Evolutionary conservation across 2,329 filamentous ascomycete species (phyloP).

Genomic region (Calonectria hongkongensis): DNA sequence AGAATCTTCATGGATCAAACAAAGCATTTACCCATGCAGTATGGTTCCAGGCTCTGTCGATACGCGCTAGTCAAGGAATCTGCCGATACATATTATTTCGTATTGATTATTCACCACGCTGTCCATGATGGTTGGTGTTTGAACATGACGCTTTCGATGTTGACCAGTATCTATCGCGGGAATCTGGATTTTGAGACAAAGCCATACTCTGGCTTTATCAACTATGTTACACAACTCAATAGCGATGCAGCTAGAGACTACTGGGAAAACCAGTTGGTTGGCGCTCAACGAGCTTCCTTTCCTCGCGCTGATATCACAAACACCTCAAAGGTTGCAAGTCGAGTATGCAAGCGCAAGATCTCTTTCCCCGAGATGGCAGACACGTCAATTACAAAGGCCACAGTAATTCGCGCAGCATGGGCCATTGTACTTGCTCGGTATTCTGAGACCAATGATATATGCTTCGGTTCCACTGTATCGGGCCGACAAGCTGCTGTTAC

Average conservation of each 20-base stretch:
- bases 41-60: slow-evolving; percentile 8
- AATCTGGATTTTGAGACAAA: background rate
- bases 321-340: background rate
- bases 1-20: background rate
- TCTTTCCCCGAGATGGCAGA: background rate
- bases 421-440: slow-evolving; percentile 27
- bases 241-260: background rate
- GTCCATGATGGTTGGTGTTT: slow-evolving; percentile 49
- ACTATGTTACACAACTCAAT: background rate
- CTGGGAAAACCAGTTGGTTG: slow-evolving; percentile 5
- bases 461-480: slow-evolving; percentile 7
- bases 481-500: slow-evolving; percentile 42
- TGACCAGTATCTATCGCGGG: background rate
- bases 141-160: background rate
- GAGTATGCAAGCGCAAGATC: background rate
- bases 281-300: slow-evolving; percentile 8
- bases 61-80: slow-evolving; percentile 4
- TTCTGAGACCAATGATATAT: slow-evolving; percentile 19
- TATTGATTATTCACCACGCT: slow-evolving; percentile 5
- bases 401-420: slow-evolving; percentile 24
- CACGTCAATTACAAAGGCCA: slow-evolving; percentile 17
- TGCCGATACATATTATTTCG: background rate
- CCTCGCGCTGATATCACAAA: background rate
- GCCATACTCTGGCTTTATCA: slow-evolving; percentile 17
- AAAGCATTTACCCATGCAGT: slow-evolving; percentile 5